phyloP scores from a whole-genome alignment of 202 grass and related monocot species.

The Sporobolus alterniflorus region DNA sequence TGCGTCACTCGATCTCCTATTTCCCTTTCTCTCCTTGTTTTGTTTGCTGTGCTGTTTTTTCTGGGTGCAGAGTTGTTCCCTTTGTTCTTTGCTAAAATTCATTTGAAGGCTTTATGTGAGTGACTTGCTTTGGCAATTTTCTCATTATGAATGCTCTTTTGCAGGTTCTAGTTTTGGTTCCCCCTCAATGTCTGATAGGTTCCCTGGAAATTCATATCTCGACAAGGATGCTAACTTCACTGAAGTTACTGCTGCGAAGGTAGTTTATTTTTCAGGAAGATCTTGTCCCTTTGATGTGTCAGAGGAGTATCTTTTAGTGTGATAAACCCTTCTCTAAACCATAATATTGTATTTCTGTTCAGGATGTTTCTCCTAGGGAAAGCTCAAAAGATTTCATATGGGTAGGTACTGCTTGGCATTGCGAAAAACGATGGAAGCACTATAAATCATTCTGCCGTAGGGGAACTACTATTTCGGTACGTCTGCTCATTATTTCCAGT shows the following conservation, averaged over 20 bases:
- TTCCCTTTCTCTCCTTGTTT: background rate
- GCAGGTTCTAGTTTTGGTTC: slow-evolving; percentile 47
- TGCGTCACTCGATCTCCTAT: background rate
- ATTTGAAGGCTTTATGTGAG: background rate
- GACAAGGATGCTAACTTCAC: slow-evolving; percentile 41
- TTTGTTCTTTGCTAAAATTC: background rate
- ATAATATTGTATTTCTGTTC: slow-evolving; percentile 11
- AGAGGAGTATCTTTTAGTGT: background rate
- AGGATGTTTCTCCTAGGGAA: slow-evolving; percentile 63
- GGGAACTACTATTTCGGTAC: slow-evolving; percentile 90
- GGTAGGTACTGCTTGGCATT: slow-evolving; percentile 72
- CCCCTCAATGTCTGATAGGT: slow-evolving; percentile 48
- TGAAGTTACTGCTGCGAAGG: slow-evolving; percentile 61
- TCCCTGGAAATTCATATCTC: slow-evolving; percentile 30
- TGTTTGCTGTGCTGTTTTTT: slow-evolving; percentile 2
- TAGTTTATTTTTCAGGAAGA: slow-evolving; percentile 26
- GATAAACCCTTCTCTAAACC: slow-evolving; percentile 1
- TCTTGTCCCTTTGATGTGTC: background rate
- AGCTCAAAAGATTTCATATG: slow-evolving; percentile 63
- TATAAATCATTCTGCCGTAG: slow-evolving; percentile 78
- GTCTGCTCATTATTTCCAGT: background rate
- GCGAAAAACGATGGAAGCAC: slow-evolving; percentile 75
- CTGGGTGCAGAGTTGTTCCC: background rate
- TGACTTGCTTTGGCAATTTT: background rate
- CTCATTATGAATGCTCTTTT: slow-evolving; percentile 21